Evolutionary conservation across 306 rosid species (phyloP).

Genomic region (Quercus aquifolioides): DNA sequence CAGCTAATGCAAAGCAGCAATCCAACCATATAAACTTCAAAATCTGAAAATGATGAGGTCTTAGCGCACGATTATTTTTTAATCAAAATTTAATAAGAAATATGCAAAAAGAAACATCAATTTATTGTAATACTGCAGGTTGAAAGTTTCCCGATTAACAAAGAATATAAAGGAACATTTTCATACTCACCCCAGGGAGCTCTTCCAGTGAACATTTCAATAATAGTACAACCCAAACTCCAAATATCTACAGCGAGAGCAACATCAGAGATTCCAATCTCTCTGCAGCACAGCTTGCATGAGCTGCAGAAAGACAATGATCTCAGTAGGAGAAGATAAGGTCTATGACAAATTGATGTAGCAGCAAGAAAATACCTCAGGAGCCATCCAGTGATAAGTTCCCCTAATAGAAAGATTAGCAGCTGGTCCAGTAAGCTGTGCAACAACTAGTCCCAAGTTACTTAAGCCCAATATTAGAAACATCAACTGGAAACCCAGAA

Average conservation of each 20-base stretch:
- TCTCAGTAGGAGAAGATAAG: conserved; percentile 13
- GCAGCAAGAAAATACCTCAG: conserved; percentile 66
- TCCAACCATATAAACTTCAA: not conserved
- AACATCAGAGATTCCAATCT: conserved; percentile 75
- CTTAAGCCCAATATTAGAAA: not conserved
- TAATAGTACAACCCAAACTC: conserved; percentile 97
- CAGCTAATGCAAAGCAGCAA: not conserved
- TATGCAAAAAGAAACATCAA: not conserved
- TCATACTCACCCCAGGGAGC: conserved; percentile 97
- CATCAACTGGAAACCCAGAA: not conserved
- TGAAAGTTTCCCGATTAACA: not conserved
- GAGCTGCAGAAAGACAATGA: conserved; percentile 50
- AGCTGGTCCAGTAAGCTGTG: conserved; percentile 69
- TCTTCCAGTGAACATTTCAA: conserved; percentile 92
- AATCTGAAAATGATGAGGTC: not conserved
- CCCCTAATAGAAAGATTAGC: conserved; percentile 85
- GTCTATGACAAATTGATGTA: not conserved
- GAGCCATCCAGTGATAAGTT: conserved; percentile 99
- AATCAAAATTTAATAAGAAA: not conserved
- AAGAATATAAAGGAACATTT: conserved; percentile 7
- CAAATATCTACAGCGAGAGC: conserved; percentile 91
- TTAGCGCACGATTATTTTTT: not conserved
- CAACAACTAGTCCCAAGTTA: conserved; percentile 25
- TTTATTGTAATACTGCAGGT: not conserved
- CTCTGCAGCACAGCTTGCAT: conserved; percentile 69